Conservation (phyloP, 306 rosid genomes). For the Cicer bijugum region DNA sequence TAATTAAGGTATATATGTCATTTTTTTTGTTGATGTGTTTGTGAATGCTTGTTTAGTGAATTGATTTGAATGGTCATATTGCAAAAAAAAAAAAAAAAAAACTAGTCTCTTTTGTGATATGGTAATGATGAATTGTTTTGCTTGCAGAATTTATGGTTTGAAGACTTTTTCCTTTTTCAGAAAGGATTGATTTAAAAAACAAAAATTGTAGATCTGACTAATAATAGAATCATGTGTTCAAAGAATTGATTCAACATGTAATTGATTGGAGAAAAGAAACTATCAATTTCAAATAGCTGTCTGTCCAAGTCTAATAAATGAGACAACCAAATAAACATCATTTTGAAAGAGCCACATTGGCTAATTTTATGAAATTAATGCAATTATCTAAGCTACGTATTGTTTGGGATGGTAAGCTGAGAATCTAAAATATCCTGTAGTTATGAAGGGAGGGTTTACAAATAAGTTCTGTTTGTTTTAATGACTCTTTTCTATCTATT, state of each 20-base stretch:
- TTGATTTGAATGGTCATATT: constrained; percentile 24
- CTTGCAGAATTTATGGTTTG: constrained; percentile 16
- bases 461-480: background rate
- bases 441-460: constrained; percentile 13
- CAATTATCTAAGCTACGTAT: constrained; percentile 8
- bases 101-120: constrained; percentile 3
- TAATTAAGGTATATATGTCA: constrained; percentile 71
- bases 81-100: background rate
- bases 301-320: constrained; percentile 4
- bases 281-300: constrained; percentile 17
- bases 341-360: constrained; percentile 3
- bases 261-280: constrained; percentile 9
- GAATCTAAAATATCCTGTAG: background rate
- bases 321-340: constrained; percentile 26
- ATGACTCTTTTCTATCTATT: background rate
- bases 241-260: constrained; percentile 34
- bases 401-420: background rate
- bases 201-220: constrained; percentile 27
- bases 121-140: constrained; percentile 2
- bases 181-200: background rate
- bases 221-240: constrained; percentile 7
- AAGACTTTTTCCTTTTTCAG: background rate
- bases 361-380: constrained; percentile 10
- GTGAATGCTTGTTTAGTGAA: constrained; percentile 4
- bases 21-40: constrained; percentile 24